Evolutionary conservation across 169 alveolate species (phyloP).

Genomic region (Cryptosporidium parvum): DNA sequence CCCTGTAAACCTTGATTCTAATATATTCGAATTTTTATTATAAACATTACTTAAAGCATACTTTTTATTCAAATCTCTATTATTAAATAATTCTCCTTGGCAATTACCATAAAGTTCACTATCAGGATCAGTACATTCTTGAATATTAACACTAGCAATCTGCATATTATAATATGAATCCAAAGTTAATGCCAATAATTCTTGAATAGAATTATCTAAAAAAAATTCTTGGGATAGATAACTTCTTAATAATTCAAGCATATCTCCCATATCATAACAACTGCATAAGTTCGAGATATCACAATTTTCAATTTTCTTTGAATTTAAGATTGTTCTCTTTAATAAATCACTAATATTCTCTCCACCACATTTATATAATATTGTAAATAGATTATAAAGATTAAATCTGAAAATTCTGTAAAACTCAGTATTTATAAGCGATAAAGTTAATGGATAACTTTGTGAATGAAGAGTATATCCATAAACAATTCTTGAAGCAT

Average conservation of each 20-base stretch:
- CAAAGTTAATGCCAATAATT: constrained; percentile 70
- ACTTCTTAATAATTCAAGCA: constrained; percentile 75
- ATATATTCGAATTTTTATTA: constrained; percentile 18
- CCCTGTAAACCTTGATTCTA: constrained; percentile 76
- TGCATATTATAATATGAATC: constrained; percentile 74
- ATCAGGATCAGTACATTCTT: constrained; percentile 10
- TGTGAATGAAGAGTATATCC: constrained; percentile 72
- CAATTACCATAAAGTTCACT: constrained; percentile 8
- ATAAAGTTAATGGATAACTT: constrained; percentile 78
- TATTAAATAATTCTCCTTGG: background rate
- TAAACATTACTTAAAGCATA: background rate
- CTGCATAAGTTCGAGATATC: constrained; percentile 79
- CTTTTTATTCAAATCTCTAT: constrained; percentile 37
- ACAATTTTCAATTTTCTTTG: constrained; percentile 78
- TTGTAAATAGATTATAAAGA: constrained; percentile 76
- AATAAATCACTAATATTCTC: constrained; percentile 69
- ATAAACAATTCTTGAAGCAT: constrained; percentile 78
- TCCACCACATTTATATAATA: constrained; percentile 81
- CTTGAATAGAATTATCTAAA: constrained; percentile 73
- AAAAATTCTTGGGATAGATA: constrained; percentile 77
- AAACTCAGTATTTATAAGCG: constrained; percentile 77
- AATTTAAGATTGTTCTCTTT: constrained; percentile 74
- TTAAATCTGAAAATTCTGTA: constrained; percentile 77
- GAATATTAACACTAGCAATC: constrained; percentile 64
- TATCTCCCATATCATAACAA: constrained; percentile 80